These are phyloP conservation scores for Oidium heveae DNA, from an alignment of 2,329 filamentous ascomycete species.

Conservation along the genomic window DNA sequence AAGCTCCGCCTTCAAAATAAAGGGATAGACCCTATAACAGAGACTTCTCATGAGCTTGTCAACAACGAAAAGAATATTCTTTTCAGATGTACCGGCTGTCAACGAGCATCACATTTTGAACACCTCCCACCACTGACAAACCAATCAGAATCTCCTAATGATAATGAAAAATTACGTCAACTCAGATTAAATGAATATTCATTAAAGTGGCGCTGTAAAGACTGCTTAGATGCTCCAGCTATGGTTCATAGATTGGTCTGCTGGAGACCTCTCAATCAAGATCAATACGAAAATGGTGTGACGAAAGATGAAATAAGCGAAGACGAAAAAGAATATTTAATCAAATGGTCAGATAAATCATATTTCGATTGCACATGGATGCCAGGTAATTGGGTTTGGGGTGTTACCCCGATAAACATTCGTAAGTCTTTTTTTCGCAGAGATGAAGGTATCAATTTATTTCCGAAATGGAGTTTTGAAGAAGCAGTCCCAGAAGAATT, in stretches of 20 bases:
- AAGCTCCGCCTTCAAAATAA: slow-evolving; percentile 54
- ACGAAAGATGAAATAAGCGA: slow-evolving; percentile 33
- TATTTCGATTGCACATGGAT: slow-evolving; percentile 72
- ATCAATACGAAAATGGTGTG: slow-evolving; percentile 26
- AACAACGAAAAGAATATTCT: slow-evolving; percentile 56
- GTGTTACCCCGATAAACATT: slow-evolving; percentile 35
- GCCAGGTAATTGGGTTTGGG: slow-evolving; percentile 72
- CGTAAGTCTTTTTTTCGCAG: slow-evolving; percentile 53
- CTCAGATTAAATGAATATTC: slow-evolving; percentile 49
- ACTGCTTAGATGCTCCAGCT: slow-evolving; percentile 37
- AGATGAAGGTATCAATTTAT: slow-evolving; percentile 28
- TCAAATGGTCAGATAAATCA: slow-evolving; percentile 66
- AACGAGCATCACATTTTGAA: slow-evolving; percentile 57
- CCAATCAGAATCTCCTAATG: slow-evolving; percentile 15
- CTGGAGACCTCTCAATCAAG: slow-evolving; percentile 49
- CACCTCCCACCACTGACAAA: slow-evolving; percentile 35
- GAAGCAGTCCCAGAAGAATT: slow-evolving; percentile 77
- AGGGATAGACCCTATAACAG: slow-evolving; percentile 50
- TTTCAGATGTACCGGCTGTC: slow-evolving; percentile 60
- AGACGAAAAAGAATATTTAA: slow-evolving; percentile 69
- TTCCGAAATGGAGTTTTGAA: slow-evolving; percentile 42
- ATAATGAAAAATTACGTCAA: slow-evolving; percentile 23
- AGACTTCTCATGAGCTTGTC: slow-evolving; percentile 34
- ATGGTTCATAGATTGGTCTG: slow-evolving; percentile 64
- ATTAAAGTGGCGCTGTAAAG: slow-evolving; percentile 51